These are phyloP conservation scores for Monosporozyma aquatica DNA, from an alignment of 805 yeast species.

Conservation along the genomic window DNA sequence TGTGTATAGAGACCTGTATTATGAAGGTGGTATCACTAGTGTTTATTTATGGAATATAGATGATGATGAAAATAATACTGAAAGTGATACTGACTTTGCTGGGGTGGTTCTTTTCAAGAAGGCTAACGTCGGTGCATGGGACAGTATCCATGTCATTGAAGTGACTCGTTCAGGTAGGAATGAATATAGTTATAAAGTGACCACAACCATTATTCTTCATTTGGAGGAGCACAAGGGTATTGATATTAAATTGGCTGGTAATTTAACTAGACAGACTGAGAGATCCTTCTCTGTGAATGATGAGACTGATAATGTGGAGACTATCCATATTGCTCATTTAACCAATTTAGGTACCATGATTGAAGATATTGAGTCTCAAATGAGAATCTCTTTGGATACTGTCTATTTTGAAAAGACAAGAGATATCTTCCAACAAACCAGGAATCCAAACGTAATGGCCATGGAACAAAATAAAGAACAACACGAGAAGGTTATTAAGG, in stretches of 20 bases:
- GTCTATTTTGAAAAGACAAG: slow-evolving; percentile 93
- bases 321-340: slow-evolving; percentile 54
- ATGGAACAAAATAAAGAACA: slow-evolving; percentile 13
- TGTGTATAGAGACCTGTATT: slow-evolving; percentile 84
- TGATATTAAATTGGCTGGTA: slow-evolving; percentile 59
- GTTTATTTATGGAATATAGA: slow-evolving; percentile 90
- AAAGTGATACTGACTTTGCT: slow-evolving; percentile 44
- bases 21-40: slow-evolving; percentile 87
- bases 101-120: slow-evolving; percentile 87
- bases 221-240: slow-evolving; percentile 31
- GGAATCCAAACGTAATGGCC: slow-evolving; percentile 25
- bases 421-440: slow-evolving; percentile 69
- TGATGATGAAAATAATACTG: slow-evolving; percentile 26
- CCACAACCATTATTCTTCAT: slow-evolving; percentile 81
- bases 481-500: slow-evolving; percentile 32
- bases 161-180: slow-evolving; percentile 34
- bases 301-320: slow-evolving; percentile 17
- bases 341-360: slow-evolving; percentile 77
- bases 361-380: slow-evolving; percentile 80
- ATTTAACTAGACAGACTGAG: slow-evolving; percentile 74
- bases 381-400: slow-evolving; percentile 81
- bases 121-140: slow-evolving; percentile 58
- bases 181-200: slow-evolving; percentile 53
- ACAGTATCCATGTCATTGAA: slow-evolving; percentile 88
- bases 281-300: slow-evolving; percentile 33